A percentile compares a stretch with the other conserved stretches of the same genome.
Conservation (phyloP, 805 yeast genomes). For the Yamadazyma takamatsuzukensis region DNA sequence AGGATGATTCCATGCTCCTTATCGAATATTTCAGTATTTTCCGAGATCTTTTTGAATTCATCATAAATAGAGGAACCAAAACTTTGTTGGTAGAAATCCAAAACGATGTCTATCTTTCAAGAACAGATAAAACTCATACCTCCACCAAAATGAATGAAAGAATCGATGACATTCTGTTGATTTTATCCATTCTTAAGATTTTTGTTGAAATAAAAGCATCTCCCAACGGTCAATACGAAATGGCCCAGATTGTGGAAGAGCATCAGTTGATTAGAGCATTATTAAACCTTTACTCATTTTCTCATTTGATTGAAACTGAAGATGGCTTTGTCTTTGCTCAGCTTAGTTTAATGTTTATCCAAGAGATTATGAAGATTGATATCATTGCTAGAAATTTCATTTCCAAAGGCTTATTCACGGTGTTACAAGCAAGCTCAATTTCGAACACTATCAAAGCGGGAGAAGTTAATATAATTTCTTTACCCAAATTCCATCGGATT, state of each 20-base stretch:
- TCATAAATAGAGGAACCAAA: constrained; percentile 65
- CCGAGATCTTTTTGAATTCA: constrained; percentile 54
- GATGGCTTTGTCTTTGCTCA: constrained; percentile 72
- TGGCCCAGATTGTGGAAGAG: constrained; percentile 52
- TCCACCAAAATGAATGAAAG: constrained; percentile 41
- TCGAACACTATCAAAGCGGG: constrained; percentile 68
- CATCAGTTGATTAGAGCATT: constrained; percentile 61
- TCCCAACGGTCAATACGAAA: constrained; percentile 41
- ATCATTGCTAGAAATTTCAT: constrained; percentile 65
- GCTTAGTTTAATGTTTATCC: constrained; percentile 60
- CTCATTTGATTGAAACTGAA: constrained; percentile 57
- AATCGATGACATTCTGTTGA: constrained; percentile 61
- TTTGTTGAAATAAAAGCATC: constrained; percentile 50
- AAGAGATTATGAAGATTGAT: constrained; percentile 61
- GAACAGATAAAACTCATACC: constrained; percentile 26
- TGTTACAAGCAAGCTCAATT: constrained; percentile 70
- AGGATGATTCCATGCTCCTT: constrained; percentile 36
- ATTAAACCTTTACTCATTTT: constrained; percentile 61
- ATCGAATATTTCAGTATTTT: constrained; percentile 49
- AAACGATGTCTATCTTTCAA: constrained; percentile 46
- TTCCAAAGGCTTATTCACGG: constrained; percentile 57
- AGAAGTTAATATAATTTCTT: constrained; percentile 45
- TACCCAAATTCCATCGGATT: constrained; percentile 62
- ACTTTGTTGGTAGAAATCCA: constrained; percentile 57
- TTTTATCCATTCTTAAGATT: constrained; percentile 61